phyloP scores from a whole-genome alignment of 345 rosid genomes.

The Eucalyptus curtisii region DNA sequence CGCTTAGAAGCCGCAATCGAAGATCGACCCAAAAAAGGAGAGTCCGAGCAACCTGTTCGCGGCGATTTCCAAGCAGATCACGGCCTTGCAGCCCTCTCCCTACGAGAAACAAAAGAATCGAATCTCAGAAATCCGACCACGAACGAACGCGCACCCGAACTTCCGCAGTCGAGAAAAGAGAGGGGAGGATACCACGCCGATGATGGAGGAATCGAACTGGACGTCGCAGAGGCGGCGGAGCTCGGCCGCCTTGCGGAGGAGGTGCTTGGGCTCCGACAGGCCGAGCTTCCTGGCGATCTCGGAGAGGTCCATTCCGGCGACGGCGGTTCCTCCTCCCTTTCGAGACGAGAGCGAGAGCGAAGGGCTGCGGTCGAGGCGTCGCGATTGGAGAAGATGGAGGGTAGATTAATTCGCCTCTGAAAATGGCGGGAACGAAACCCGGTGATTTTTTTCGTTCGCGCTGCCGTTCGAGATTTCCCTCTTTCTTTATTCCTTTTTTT shows the following conservation, averaged over 20 bases:
- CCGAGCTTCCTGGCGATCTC: conserved; percentile 68
- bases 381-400: background rate
- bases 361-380: background rate
- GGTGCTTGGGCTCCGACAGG: conserved; percentile 45
- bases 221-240: conserved; percentile 92
- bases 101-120: background rate
- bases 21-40: background rate
- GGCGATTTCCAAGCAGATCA: conserved; percentile 85
- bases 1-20: background rate
- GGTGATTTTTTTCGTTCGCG: background rate
- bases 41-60: conserved; percentile 38
- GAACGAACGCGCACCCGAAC: background rate
- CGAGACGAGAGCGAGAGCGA: background rate
- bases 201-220: conserved; percentile 81
- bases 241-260: conserved; percentile 89
- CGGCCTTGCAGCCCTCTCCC: conserved; percentile 94
- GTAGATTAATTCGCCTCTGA: background rate
- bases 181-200: conserved; percentile 50
- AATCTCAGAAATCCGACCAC: background rate
- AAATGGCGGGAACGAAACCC: background rate
- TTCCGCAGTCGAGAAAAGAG: background rate
- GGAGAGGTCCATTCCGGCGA: conserved; percentile 49
- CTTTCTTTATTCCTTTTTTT: background rate
- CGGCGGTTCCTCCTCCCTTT: background rate
- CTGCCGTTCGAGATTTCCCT: background rate